These are phyloP conservation scores for Wickerhamiella kurtzmanii DNA, from an alignment of 805 yeast species.

Conservation along the genomic window DNA sequence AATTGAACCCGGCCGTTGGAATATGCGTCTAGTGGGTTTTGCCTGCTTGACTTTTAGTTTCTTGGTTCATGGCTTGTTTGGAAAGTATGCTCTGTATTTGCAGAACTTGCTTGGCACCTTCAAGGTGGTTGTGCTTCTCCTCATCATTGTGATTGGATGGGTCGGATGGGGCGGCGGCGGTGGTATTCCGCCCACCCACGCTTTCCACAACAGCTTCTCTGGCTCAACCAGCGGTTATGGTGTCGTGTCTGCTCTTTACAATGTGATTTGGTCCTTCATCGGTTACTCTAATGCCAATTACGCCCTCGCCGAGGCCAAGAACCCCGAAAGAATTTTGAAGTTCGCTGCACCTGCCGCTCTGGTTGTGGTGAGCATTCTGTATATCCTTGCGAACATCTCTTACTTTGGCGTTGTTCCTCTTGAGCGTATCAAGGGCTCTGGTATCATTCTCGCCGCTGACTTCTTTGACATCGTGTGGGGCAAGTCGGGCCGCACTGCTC, in stretches of 20 bases:
- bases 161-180: constrained; percentile 59
- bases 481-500: constrained; percentile 50
- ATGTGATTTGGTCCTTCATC: constrained; percentile 73
- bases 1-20: constrained; percentile 55
- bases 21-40: constrained; percentile 61
- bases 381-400: constrained; percentile 65
- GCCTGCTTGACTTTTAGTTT: constrained; percentile 63
- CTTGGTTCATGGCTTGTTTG: constrained; percentile 44
- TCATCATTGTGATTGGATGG: constrained; percentile 70
- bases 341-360: constrained; percentile 67
- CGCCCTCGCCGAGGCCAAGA: constrained; percentile 64
- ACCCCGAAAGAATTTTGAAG: constrained; percentile 56
- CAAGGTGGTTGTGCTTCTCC: constrained; percentile 53
- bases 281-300: constrained; percentile 77
- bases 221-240: constrained; percentile 29
- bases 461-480: constrained; percentile 67
- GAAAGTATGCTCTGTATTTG: constrained; percentile 51
- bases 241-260: constrained; percentile 50
- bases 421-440: constrained; percentile 39
- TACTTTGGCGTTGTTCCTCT: constrained; percentile 40
- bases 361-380: constrained; percentile 44
- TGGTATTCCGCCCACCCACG: constrained; percentile 39
- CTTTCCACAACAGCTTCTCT: constrained; percentile 46
- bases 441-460: constrained; percentile 60
- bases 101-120: constrained; percentile 57